Base-by-base conservation (phyloP, 2,329 filamentous ascomycete species). In the Diaporthe destruens region DNA sequence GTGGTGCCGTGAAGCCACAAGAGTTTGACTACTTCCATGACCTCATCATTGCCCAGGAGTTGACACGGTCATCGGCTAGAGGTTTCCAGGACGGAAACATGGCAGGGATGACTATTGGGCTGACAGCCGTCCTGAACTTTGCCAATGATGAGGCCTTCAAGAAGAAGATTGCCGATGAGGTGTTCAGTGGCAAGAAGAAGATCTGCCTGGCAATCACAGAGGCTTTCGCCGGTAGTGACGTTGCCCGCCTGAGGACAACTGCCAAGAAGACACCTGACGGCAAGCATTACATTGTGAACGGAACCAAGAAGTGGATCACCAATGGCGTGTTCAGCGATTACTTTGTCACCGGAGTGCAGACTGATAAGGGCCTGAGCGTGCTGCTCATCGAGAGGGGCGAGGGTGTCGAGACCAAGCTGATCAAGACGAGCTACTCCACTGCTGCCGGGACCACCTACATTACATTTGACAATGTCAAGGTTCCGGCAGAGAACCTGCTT, bases 21-120 rank as follows among this genome's bases (percentile, higher is more conserved):
- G 92, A 95, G 75, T 97, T 95, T 77, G 94, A 97, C 81, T 95
- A 95, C 82, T 94, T 97, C 82, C 94, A 96, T 81, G 94, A 96
- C 80, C 80, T 96, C 80, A 89, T 97, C 75, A 85, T 93, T 68
- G 84, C 86, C 11, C 94, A 97, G 82, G 94, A 97, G 82, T 83
- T 93, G 76, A 86, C 88, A 1, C 87, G 94, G 42, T 85, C 89
- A 8, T 94, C 92, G 80, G 91, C 92, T 36, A 85, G 93, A 77
- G 94, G 94, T 1, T 97, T 96, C 83, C 91, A 94, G 81, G 94
- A 97, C 80, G 94, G 94, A 4, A 95, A 94, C 82, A 90, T 97
- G 89, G 92, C 93, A 2, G 94, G 94, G 68, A 94, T 97, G 93
- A 91, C 91, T 36, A 97, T 97, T 76, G 91, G 91, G 51, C 84